Base-by-base conservation (phyloP, 1,284 basidiomycete species). In the Pholiota adiposa region DNA sequence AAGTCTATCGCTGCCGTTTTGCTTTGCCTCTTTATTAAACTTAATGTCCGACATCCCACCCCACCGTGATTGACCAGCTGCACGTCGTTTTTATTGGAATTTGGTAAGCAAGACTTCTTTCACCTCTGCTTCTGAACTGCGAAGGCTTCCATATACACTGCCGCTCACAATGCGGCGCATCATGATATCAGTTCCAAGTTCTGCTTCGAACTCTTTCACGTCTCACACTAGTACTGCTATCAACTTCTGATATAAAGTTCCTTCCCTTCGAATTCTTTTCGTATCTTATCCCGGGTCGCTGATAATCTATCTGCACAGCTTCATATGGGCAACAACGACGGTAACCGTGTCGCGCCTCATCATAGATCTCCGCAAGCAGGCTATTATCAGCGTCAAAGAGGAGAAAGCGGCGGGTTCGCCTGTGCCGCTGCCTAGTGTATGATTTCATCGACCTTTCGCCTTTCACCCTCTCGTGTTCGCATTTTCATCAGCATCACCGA, bases 251-350 rank as follows among this genome's bases (percentile, higher is more conserved):
- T 44, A 21, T 11, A 11, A 31, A 23, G 33, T 55, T 21, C 18
- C 18, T 38, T 34, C 36, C 14, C n/a, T 25, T 8, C 46, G 16
- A n/a, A 9, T 21, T 41, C 34, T 29, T 33, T 16, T 33, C 11
- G 36, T n/a, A 38, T 38, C 36, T 38, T 38, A 38, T 38, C 36
- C 16, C 12, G 16, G n/a, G 4, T 38, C 6, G 12, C 36, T 38
- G 29, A 31, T 31, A 9, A 7, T 31, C 4, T n/a, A 25, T 38
- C 21, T 29, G 25, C 38, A 21, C 1, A 81, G 79, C 59, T 75
- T 80, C 63, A 60, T 78, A 7, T 81, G 77, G 77, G 73, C 74
- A 52, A 50, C 72, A 5, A 71, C 69, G 36, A 78, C 75, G 27
- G 66, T 77, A 2, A 76, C 76, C 14, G 67, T 77, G 16, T 69